phyloP scores from a whole-genome alignment of 1,139 yeast genomes.

The Sugiyamaella pinicola region DNA sequence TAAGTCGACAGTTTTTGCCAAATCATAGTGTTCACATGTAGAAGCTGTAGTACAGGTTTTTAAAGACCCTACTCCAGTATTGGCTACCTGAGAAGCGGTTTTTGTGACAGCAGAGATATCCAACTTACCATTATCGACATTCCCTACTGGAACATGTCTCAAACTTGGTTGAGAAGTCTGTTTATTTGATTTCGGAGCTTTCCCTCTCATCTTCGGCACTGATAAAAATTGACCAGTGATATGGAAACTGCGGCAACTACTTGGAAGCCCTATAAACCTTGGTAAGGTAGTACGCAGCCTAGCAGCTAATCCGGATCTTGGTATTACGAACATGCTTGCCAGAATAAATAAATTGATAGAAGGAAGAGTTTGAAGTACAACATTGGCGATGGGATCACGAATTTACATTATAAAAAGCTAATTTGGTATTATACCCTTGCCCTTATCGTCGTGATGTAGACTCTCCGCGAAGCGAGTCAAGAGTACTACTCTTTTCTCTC shows the following conservation, averaged over 20 bases:
- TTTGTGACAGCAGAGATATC: neutral
- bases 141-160: constrained; percentile 17
- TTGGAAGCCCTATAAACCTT: neutral
- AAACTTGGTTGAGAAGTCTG: constrained; percentile 18
- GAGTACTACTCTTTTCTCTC: too few species aligned
- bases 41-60: constrained; percentile 64
- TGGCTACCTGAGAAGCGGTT: neutral
- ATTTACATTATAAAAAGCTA: neutral
- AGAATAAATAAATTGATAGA: neutral
- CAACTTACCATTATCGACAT: neutral
- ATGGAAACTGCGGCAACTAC: neutral
- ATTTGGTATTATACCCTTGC: neutral
- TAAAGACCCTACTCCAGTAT: neutral
- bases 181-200: constrained; percentile 15
- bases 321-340: neutral
- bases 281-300: neutral
- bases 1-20: constrained; percentile 46
- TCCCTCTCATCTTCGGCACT: constrained; percentile 4
- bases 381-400: too few species aligned
- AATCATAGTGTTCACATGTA: constrained; percentile 67
- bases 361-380: neutral
- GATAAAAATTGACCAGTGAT: neutral
- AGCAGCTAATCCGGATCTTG: neutral
- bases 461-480: too few species aligned
- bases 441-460: neutral